Base-by-base conservation (phyloP, 371 early-diverging fungal genomes). In the Mortierella sp. region DNA sequence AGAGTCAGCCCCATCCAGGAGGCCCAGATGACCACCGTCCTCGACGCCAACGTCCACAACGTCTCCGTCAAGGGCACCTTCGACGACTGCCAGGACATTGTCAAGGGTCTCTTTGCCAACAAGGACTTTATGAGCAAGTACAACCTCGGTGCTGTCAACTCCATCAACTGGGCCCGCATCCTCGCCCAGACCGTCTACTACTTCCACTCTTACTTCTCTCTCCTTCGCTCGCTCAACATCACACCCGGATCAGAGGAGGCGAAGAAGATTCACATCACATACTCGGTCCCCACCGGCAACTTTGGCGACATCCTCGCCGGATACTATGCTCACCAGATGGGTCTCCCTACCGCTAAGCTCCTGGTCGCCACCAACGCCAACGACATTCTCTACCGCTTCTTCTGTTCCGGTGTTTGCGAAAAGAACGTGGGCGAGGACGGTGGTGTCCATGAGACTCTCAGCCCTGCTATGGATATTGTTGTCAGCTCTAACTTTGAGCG, bases 101-200 rank as follows among this genome's bases (percentile, higher is more conserved):
- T 99, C 83, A 99, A 99, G 92, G 92, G 90, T 51, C 89, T 97
- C 81, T 99, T 99, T 87, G 92, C 92, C 48, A 95, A 97, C 84
- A 88, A 88, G 43, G 92, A 90, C 24, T 98, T 98, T 90, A 94
- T 94, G 73, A 80, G 84, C 68, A 89, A 93, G 71, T 93, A 96
- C 87, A 92, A 95, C 71, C 92, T 99, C 63, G 98, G 97, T 72
- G 99, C 99, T 44, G 94, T 99, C 88, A 99, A 99, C 90, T 98
- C 98, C n/a, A 99, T 99, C 92, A 99, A 99, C 92, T 98, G 98
- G 98, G 99, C 98, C 4, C 94, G 99, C 75, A 99, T 99, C 75
- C 91, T 99, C 71, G 98, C 97, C 12, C 99, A 99, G 89, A 98
- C 94, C 60, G 93, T 94, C 35, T 99, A 99, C 90, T 99, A 99